Evolutionary conservation across 371 early-diverging fungal genomes (phyloP), one percentile per base, ranked within the genome.

Genomic region (Parasitella parasitica): DNA sequence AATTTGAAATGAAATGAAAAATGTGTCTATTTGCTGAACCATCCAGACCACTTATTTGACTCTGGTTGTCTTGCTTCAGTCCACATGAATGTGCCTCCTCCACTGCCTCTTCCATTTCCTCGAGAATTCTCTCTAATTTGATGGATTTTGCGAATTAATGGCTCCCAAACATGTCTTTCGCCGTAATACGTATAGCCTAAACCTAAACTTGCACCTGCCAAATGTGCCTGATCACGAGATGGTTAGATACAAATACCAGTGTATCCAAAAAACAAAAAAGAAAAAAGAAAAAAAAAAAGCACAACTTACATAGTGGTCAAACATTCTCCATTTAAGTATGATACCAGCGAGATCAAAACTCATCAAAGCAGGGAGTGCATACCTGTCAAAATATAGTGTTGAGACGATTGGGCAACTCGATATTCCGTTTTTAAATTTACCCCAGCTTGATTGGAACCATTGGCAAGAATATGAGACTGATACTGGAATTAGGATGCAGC

Each of bases 381-480:
- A 54, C 4, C 78, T 75, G 57, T 7, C 16, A 30, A 37, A 34
- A 55, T n/a, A n/a, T n/a, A n/a, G n/a, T n/a, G n/a, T n/a, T n/a
- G n/a, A 39, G 15, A 20, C 22, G 18, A 34, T n/a, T 13, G 38
- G 18, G 7, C 34, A 30, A 27, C 4, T 28, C 13, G 20, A 49
- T 1, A 6, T 2, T n/a, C 6, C n/a, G 6, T 28, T 22, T 35
- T 22, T 49, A 28, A 3, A 50, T 28, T 67, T 73, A 81, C 69
- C 86, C 76, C 39, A 90, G 73, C 35, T 88, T 77, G 66, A 90
- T 80, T 0, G 89, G 85, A 4, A 91, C 53, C 63, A 88, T 86
- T 3, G 94, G 93, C 22, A 94, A 61, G 55, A 94, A 92, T 26
- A 91, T 80, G 2, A 94, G 61, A 32, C 75, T 75, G 3, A 91